Evolutionary conservation across 192 early-diverging fungal genomes (phyloP).

Genomic region (Entomortierella parvispora): DNA sequence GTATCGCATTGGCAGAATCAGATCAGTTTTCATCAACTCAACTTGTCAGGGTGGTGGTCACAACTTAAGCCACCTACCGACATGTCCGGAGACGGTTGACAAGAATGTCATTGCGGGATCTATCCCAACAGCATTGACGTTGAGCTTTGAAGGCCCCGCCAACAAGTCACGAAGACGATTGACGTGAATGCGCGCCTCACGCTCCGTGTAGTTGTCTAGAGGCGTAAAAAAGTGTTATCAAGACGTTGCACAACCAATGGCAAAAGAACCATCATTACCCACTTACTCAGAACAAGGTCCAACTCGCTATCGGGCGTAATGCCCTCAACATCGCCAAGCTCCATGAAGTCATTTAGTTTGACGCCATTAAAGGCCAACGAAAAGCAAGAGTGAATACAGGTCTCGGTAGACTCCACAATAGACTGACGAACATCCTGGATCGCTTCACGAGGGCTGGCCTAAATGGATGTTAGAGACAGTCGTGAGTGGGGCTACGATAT

Average conservation of each 20-base stretch:
- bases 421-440: slow-evolving; percentile 90
- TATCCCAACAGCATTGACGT: slow-evolving; percentile 63
- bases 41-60: too few relatives aligned
- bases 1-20: neutral
- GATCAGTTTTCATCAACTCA: too few relatives aligned
- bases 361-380: slow-evolving; percentile 78
- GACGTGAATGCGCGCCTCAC: slow-evolving; percentile 92
- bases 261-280: neutral
- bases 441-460: slow-evolving; percentile 77
- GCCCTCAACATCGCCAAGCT: slow-evolving; percentile 76
- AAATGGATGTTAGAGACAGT: neutral
- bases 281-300: slow-evolving; percentile 74
- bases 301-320: slow-evolving; percentile 73
- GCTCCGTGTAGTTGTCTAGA: slow-evolving; percentile 88
- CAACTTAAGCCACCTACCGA: slow-evolving; percentile 56
- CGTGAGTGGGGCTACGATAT: neutral
- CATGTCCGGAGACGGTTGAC: slow-evolving; percentile 64
- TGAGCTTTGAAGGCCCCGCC: slow-evolving; percentile 73
- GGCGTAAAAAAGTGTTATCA: neutral
- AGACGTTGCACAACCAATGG: neutral
- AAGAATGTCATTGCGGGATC: slow-evolving; percentile 84
- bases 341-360: slow-evolving; percentile 79
- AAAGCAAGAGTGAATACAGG: slow-evolving; percentile 92
- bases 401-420: slow-evolving; percentile 86
- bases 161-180: slow-evolving; percentile 89